These are phyloP conservation scores for Suhomyces atakaporum DNA, from an alignment of 1,139 yeast species.

Conservation along the genomic window DNA sequence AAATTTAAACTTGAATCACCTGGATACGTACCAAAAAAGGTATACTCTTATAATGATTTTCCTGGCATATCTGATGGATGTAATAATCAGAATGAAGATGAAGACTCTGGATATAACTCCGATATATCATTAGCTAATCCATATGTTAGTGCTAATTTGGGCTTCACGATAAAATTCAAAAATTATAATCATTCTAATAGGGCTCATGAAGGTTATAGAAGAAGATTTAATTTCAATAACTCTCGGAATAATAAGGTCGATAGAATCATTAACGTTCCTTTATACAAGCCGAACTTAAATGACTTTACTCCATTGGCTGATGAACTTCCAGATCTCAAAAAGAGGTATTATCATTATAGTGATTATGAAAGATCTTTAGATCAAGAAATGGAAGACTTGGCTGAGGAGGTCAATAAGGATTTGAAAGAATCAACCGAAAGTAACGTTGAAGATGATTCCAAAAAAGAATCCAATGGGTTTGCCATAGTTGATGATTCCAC, in stretches of 20 bases:
- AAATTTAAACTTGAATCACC: conserved; percentile 19
- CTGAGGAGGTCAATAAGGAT: conserved; percentile 17
- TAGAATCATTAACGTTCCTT: conserved; percentile 30
- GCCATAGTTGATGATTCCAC: conserved; percentile 20
- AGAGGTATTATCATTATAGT: conserved; percentile 35
- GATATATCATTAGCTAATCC: conserved; percentile 58
- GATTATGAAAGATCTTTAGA: conserved; percentile 20
- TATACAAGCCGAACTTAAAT: conserved; percentile 32
- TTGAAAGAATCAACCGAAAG: conserved; percentile 13
- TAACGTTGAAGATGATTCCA: conserved; percentile 19
- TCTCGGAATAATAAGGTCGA: conserved; percentile 9
- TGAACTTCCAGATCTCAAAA: conserved; percentile 31
- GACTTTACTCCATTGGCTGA: conserved; percentile 32
- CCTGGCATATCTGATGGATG: conserved; percentile 19
- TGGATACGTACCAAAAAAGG: conserved; percentile 18
- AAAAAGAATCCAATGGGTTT: conserved; percentile 28
- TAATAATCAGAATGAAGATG: conserved; percentile 18
- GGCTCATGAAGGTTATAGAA: conserved; percentile 11
- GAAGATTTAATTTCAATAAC: conserved; percentile 12
- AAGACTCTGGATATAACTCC: conserved; percentile 40
- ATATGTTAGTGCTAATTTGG: conserved; percentile 48
- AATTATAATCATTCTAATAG: conserved; percentile 21
- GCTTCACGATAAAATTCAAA: conserved; percentile 47
- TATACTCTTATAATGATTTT: conserved; percentile 38
- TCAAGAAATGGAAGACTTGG: conserved; percentile 22